These are phyloP conservation scores for Saccharomycopsis capsularis DNA, from an alignment of 805 yeast species.

Conservation along the genomic window DNA sequence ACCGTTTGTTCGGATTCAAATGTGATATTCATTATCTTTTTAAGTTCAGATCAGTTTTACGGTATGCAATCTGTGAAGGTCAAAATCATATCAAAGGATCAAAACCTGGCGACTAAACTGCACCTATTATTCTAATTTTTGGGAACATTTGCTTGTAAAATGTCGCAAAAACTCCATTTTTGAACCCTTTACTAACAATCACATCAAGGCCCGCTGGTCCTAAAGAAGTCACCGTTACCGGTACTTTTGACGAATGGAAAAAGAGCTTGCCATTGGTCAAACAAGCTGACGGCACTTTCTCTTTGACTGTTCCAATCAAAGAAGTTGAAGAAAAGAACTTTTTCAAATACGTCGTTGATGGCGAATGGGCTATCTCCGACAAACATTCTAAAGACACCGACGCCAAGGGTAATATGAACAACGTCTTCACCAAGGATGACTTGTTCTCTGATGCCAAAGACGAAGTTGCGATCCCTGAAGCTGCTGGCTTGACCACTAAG, in stretches of 20 bases:
- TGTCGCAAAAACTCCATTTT: neutral
- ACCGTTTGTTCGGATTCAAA: no score
- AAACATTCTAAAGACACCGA: constrained; percentile 26
- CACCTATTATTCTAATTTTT: neutral
- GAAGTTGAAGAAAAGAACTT: constrained; percentile 33
- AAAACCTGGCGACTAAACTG: neutral
- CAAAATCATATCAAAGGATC: neutral
- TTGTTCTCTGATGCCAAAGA: constrained; percentile 11
- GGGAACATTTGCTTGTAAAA: neutral
- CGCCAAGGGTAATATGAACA: constrained; percentile 20
- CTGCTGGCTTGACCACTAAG: constrained; percentile 26
- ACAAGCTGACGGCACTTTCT: constrained; percentile 53
- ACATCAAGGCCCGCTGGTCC: constrained; percentile 55
- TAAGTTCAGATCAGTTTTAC: no score
- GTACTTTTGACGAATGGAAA: constrained; percentile 64
- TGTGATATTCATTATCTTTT: no score
- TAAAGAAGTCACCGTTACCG: constrained; percentile 55
- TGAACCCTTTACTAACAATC: neutral
- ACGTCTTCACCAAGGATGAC: constrained; percentile 16
- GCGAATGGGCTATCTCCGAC: constrained; percentile 47
- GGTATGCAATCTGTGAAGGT: no score
- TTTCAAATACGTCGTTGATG: constrained; percentile 63
- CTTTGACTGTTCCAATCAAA: constrained; percentile 47
- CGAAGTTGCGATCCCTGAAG: constrained; percentile 33
- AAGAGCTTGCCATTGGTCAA: constrained; percentile 54